Conservation (phyloP, 1,284 basidiomycete species). For the Pholiota adiposa region DNA sequence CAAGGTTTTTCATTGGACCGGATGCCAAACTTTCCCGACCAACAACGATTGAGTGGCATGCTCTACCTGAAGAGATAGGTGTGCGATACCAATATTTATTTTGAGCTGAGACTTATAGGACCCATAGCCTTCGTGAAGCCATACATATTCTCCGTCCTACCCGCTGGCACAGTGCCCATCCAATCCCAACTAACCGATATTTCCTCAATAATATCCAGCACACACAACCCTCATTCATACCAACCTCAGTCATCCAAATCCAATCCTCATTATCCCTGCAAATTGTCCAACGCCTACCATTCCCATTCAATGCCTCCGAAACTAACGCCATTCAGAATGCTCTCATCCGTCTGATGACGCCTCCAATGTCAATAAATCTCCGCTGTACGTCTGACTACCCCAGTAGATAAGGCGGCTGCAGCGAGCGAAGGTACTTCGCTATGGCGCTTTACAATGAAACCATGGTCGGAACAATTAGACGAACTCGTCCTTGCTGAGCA, state of each 20-base stretch:
- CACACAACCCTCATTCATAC: slow-evolving; percentile 38
- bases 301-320: slow-evolving; percentile 56
- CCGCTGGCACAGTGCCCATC: slow-evolving; percentile 62
- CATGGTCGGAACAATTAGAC: slow-evolving; percentile 85
- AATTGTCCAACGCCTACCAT: slow-evolving; percentile 65
- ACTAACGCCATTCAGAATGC: slow-evolving; percentile 42
- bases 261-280: slow-evolving; percentile 76
- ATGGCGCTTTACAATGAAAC: slow-evolving; percentile 75
- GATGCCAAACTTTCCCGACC: slow-evolving; percentile 70
- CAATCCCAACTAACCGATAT: slow-evolving; percentile 27
- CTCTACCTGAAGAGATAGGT: slow-evolving; percentile 84
- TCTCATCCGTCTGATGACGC: slow-evolving; percentile 60
- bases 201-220: slow-evolving; percentile 27
- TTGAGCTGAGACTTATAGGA: neutral
- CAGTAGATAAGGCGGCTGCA: slow-evolving; percentile 68
- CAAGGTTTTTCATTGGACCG: slow-evolving; percentile 74
- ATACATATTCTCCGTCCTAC: slow-evolving; percentile 83
- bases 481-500: slow-evolving; percentile 76
- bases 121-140: slow-evolving; percentile 76
- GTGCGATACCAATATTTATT: slow-evolving; percentile 20
- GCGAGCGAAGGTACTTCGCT: slow-evolving; percentile 73
- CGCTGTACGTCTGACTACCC: slow-evolving; percentile 75
- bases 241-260: slow-evolving; percentile 74
- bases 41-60: slow-evolving; percentile 75
- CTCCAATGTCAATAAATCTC: slow-evolving; percentile 58